phyloP scores from a whole-genome alignment of 176 grass and related monocot genomes.

The Rhynchospora tenuis region DNA sequence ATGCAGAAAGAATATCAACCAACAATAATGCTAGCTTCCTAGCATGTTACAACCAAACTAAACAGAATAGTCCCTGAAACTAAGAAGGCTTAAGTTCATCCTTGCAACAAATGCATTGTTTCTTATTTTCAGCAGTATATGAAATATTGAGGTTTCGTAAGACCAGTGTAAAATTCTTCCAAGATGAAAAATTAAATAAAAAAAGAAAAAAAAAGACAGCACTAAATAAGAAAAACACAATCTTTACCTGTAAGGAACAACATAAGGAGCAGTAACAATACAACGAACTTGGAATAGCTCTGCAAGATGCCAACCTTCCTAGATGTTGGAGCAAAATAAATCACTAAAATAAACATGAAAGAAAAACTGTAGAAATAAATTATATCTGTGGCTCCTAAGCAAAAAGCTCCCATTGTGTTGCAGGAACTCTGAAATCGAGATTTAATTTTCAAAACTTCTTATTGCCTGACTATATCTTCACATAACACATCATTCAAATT shows the following conservation, averaged over 20 bases:
- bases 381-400: background rate
- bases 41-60: background rate
- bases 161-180: background rate
- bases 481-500: background rate
- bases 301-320: constrained; percentile 98
- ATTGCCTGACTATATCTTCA: background rate
- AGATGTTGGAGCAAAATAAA: constrained; percentile 18
- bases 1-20: background rate
- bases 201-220: background rate
- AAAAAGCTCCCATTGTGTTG: background rate
- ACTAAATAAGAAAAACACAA: background rate
- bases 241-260: constrained; percentile 84
- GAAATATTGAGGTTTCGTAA: background rate
- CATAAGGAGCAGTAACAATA: constrained; percentile 73
- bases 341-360: background rate
- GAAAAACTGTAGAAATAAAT: background rate
- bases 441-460: background rate
- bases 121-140: background rate
- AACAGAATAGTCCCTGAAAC: background rate
- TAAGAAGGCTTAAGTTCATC: background rate
- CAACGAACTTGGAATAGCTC: constrained; percentile 78
- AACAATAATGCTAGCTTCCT: background rate
- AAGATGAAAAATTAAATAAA: constrained; percentile 10
- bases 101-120: background rate
- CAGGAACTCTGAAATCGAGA: background rate